These are phyloP conservation scores for Otatea glauca DNA, from an alignment of 176 grass and related monocot species.

Conservation along the genomic window DNA sequence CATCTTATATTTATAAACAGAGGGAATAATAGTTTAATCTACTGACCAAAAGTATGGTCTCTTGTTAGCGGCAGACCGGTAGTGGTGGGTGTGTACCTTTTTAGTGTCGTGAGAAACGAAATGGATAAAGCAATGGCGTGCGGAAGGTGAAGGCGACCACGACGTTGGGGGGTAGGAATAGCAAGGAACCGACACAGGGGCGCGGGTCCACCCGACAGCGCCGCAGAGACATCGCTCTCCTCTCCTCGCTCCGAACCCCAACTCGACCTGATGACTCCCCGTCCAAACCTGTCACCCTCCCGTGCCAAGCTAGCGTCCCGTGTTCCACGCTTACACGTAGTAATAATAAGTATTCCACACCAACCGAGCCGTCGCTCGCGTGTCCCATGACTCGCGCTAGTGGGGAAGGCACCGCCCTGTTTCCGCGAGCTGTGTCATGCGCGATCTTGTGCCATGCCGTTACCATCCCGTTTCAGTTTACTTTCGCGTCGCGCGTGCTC, in stretches of 20 bases:
- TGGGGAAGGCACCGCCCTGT: not conserved
- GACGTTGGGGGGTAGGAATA: slow-evolving; percentile 15
- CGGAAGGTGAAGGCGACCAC: not conserved
- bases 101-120: not conserved
- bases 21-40: too few relatives aligned
- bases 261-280: not conserved
- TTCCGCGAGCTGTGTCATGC: not conserved
- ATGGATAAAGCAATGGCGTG: too few relatives aligned
- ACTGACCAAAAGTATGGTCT: not conserved
- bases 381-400: not conserved
- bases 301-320: slow-evolving; percentile 2
- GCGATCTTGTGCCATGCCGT: not conserved
- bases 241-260: too few relatives aligned
- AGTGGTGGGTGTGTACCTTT: not conserved
- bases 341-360: too few relatives aligned
- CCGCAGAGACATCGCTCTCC: slow-evolving; percentile 21
- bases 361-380: too few relatives aligned
- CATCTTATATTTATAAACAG: too few relatives aligned
- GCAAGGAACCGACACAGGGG: slow-evolving; percentile 25
- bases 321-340: too few relatives aligned
- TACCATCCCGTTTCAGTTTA: not conserved
- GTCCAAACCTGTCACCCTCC: not conserved
- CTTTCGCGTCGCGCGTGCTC: not conserved
- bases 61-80: too few relatives aligned
- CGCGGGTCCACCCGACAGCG: slow-evolving; percentile 41